A percentile compares a stretch with the other conserved stretches of the same genome.
Evolutionary conservation across 495 filamentous ascomycete species (phyloP).

Genomic region (Aspergillus kassunensis): DNA sequence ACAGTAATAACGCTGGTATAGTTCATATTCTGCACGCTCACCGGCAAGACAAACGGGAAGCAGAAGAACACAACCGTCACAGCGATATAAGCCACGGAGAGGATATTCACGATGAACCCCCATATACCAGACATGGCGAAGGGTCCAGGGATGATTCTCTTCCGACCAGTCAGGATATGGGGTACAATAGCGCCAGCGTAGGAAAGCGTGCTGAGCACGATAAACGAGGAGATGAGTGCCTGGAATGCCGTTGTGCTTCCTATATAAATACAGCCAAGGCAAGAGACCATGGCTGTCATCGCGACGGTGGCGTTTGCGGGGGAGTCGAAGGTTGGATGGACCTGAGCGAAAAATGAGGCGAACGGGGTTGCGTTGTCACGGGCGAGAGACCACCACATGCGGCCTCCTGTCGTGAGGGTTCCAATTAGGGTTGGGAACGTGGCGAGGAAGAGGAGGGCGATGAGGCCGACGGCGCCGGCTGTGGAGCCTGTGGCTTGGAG

Average conservation of each 20-base stretch:
- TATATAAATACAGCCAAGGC: slow-evolving; percentile 71
- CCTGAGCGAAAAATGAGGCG: slow-evolving; percentile 30
- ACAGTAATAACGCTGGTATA: slow-evolving; percentile 64
- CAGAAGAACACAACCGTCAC: slow-evolving; percentile 74
- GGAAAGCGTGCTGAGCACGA: slow-evolving; percentile 65
- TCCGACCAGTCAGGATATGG: slow-evolving; percentile 61
- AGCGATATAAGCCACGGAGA: slow-evolving; percentile 59
- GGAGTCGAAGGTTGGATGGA: slow-evolving; percentile 48
- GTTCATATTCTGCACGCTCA: slow-evolving; percentile 59
- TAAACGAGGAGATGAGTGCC: slow-evolving; percentile 66
- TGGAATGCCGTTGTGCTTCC: slow-evolving; percentile 70
- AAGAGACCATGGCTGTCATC: slow-evolving; percentile 54
- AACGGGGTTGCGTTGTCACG: slow-evolving; percentile 61
- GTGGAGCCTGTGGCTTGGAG: slow-evolving; percentile 67
- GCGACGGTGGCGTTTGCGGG: slow-evolving; percentile 66
- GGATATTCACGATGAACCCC: slow-evolving; percentile 58
- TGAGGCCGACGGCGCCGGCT: slow-evolving; percentile 51
- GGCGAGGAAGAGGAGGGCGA: slow-evolving; percentile 65
- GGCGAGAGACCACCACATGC: slow-evolving; percentile 76
- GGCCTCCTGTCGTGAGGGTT: slow-evolving; percentile 67
- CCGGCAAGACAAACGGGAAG: slow-evolving; percentile 63
- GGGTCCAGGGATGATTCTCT: slow-evolving; percentile 58
- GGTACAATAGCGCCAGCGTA: slow-evolving; percentile 75
- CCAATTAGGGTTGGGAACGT: slow-evolving; percentile 62
- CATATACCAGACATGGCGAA: slow-evolving; percentile 59